Evolutionary conservation across 2,329 filamentous ascomycete genomes (phyloP), one percentile per base, ranked within the genome.

Genomic region (Clonostachys sp.): DNA sequence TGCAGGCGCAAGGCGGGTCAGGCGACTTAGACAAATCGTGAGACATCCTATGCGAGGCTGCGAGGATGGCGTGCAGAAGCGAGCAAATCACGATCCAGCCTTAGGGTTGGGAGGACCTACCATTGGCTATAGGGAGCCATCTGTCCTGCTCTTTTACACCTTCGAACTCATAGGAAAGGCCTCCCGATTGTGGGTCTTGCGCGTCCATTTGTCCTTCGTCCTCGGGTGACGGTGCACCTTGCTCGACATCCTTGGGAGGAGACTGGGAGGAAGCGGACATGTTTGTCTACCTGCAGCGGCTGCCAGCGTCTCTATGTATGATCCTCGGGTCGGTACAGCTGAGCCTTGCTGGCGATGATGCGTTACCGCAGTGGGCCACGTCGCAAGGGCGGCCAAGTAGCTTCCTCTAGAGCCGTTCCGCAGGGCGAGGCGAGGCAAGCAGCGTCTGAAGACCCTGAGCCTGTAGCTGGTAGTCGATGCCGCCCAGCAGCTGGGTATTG

Each of bases 111-210:
- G 17, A 39, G 36, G 49, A 94, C 94, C 82, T 82, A 99, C 94
- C 94, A 91, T 99, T 99, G 75, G 94, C 94, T 82, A 99, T 99
- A 68, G 94, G 94, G 69, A 99, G 83, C 94, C 94, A 99, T 80
- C 94, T 81, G 74, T 99, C 94, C 74, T 99, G 94, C 74, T 99
- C 94, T 80, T 97, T 97, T 72, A 97, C 92, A 44, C 65, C 65
- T 75, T 97, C 92, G 69, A 96, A 96, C 76, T 97, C 92, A 67
- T 90, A 90, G 71, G 61, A 54, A 72, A 87, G 79, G 68, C 81
- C 86, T 70, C 80, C 80, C 68, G 79, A 78, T 76, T 90, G 86
- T 84, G 83, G 80, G 75, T 89, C 86, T 71, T 85, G 81, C 74
- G 80, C 75, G 70, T 91, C 88, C 76, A 95, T 91, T 89, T 95